Percentiles rank a stretch among this genome's conserved stretches.
Conservation (phyloP, 768 basidiomycete genomes). For the Suillus placidus region DNA sequence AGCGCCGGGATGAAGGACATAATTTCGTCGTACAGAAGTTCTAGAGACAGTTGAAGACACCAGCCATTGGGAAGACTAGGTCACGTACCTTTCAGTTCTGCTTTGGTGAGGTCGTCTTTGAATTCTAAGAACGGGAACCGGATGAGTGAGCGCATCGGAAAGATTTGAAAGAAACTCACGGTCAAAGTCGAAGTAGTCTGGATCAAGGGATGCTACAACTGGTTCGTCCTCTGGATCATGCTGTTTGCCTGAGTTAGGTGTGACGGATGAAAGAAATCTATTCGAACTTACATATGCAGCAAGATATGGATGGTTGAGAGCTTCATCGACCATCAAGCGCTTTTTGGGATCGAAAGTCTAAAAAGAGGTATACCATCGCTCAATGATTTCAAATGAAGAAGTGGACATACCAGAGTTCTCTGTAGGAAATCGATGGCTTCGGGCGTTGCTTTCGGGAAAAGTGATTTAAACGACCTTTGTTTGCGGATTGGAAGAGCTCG, state of each 20-base stretch:
- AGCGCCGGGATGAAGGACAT: constrained; percentile 71
- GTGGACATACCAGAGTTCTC: constrained; percentile 62
- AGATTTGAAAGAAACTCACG: constrained; percentile 43
- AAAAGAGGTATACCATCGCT: constrained; percentile 1
- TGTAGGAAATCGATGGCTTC: constrained; percentile 74
- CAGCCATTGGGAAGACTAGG: neutral
- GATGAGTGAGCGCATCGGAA: constrained; percentile 10
- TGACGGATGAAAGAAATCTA: neutral
- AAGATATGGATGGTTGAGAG: constrained; percentile 81
- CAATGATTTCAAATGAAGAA: constrained; percentile 35
- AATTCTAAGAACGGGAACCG: constrained; percentile 44
- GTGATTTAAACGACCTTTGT: constrained; percentile 62
- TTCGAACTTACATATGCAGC: constrained; percentile 62
- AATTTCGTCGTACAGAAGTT: constrained; percentile 84
- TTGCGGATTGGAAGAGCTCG: constrained; percentile 84
- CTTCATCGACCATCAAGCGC: constrained; percentile 80
- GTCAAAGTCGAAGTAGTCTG: constrained; percentile 92
- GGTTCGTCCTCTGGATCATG: constrained; percentile 94
- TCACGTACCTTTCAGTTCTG: constrained; percentile 62
- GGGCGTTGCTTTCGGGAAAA: constrained; percentile 79
- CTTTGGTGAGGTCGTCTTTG: constrained; percentile 76
- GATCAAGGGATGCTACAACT: constrained; percentile 72
- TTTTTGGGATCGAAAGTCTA: constrained; percentile 89
- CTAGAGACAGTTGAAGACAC: constrained; percentile 28
- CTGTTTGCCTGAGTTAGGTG: constrained; percentile 34